Base-by-base conservation (phyloP, 139 green algal genomes). In the Mychonastes homosphaera region DNA sequence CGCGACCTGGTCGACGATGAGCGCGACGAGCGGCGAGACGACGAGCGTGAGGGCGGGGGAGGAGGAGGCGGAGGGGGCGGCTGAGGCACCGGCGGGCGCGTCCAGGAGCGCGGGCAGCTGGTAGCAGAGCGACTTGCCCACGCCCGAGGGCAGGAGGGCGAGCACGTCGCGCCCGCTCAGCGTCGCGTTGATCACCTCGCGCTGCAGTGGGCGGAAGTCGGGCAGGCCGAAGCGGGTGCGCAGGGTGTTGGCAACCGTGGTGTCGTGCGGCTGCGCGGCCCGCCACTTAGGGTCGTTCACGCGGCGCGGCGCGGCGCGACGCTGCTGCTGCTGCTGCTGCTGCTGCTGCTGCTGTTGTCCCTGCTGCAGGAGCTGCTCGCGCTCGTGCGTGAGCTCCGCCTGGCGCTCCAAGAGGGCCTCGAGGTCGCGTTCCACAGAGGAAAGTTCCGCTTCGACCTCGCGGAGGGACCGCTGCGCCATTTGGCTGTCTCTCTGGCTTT, bases 181-280 rank as follows among this genome's bases (percentile, higher is more conserved):
- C 4, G 62, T 80, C 19, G 78, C 81, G 53, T 90, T 90, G 48
- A 88, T 87, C 5, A 89, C 73, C 64, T 87, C 76, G 2, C 57
- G 64, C 67, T 90, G 83, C 45, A 84, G 50, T 4, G 76, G 79
- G 51, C 80, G 75, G 70, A 82, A 87, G 2, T 21, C 16, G 0
- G n/a, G 4, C 27, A 87, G 59, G 8, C 52, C 49, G 59, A 87
- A 87, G 2, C 59, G 26, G 19, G 45, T 30, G 0, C 58, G 38
- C 52, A 84, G 57, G 13, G 51, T 32, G 27, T 64, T 21, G 23
- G 56, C 26, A 33, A 84, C 44, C 16, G 67, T 34, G 12, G 13
- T 18, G 35, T 77, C 67, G 78, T 78, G 87, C 3, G 56, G 32
- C 19, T 80, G 77, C 6, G 19, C 39, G 15, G 45, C 44, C 9